A percentile compares a stretch with the other conserved stretches of the same genome.
These are phyloP conservation scores for Globisporangium mamillatum DNA, from an alignment of 352 stramenopile species.

Conservation along the genomic window DNA sequence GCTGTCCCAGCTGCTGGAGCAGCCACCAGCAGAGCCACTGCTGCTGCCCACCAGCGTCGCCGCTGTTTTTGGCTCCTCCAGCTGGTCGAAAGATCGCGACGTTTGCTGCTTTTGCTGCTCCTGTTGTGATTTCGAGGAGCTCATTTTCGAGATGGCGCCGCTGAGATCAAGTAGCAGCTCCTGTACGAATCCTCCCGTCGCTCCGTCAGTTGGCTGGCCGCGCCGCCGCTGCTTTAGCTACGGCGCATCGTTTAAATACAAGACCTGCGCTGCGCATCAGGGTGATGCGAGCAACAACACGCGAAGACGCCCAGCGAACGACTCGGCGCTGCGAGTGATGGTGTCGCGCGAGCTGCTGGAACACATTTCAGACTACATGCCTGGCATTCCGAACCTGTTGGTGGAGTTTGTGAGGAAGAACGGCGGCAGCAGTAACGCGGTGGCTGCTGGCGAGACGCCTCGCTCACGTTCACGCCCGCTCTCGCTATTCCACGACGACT, in stretches of 20 bases:
- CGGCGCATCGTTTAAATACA: not conserved
- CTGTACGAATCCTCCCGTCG: not conserved
- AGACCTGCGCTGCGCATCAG: not conserved
- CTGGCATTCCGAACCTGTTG: constrained; percentile 2
- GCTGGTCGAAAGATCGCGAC: constrained; percentile 1
- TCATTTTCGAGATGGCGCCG: constrained; percentile 5
- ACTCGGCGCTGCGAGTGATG: constrained; percentile 1
- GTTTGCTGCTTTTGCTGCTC: not conserved
- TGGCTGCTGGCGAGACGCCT: not conserved
- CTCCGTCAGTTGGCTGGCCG: not conserved
- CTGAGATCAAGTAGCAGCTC: not conserved
- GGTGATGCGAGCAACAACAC: not conserved
- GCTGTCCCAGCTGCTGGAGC: too few species aligned
- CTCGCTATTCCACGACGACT: constrained; percentile 1
- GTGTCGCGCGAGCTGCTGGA: not conserved
- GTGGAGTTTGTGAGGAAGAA: constrained; percentile 3
- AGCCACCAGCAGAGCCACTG: not conserved
- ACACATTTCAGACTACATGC: constrained; percentile 7
- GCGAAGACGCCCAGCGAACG: not conserved
- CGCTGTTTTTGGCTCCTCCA: not conserved
- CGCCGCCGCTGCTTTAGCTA: not conserved
- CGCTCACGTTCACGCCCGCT: not conserved
- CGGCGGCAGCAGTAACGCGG: not conserved
- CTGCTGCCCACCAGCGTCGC: too few species aligned
- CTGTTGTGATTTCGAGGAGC: not conserved